Base-by-base conservation (phyloP, 331 rosid genomes). In the Arachis monticola region DNA sequence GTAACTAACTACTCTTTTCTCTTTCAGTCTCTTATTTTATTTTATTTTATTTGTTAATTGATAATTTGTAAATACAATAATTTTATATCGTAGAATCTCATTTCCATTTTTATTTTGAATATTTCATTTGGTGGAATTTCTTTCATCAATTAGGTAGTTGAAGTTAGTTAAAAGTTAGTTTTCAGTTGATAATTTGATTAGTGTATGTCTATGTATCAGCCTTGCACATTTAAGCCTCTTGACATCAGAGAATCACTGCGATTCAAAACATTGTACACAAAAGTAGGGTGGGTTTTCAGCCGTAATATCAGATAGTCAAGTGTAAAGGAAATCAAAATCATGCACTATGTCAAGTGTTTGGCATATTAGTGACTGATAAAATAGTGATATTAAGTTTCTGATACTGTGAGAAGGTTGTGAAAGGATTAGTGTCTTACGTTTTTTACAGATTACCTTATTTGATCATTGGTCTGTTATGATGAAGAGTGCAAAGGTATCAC, bases 1-100 rank as follows among this genome's bases (percentile, higher is more conserved):
- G 99, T 94, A 74, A 82, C 65, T 94, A 73, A 81, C 62, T 87
- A 64, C 32, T 61, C 69, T 67, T 2, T 76, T 46, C 42, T 63
- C 22, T 41, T 55, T n/a, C 30, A 5, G 2, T 13, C 60, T 13
- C 4, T 46, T 53, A 70, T 5, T 10, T 65, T 50, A 5, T 3
- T 35, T 52, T 17, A 5, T 48, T 62, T 41, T 69, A 35, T 64
- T 35, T 57, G 31, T 48, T 10, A 7, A 46, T 9, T 10, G 10
- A 9, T 48, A 1, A 2, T 48, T 46, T 46, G 50, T 46, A 0
- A 46, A 9, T 46, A 5, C 6, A 46, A 6, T 46, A 46, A 46
- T 46, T 2, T 9, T 8, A 10, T 50, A 10, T 10, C 56, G 56
- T 50, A 1, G 56, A 50, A 9, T 72, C 12, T 4, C 13, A 1